Evolutionary conservation across 139 green algal species (phyloP).

Genomic region (Nannochloris sp.): DNA sequence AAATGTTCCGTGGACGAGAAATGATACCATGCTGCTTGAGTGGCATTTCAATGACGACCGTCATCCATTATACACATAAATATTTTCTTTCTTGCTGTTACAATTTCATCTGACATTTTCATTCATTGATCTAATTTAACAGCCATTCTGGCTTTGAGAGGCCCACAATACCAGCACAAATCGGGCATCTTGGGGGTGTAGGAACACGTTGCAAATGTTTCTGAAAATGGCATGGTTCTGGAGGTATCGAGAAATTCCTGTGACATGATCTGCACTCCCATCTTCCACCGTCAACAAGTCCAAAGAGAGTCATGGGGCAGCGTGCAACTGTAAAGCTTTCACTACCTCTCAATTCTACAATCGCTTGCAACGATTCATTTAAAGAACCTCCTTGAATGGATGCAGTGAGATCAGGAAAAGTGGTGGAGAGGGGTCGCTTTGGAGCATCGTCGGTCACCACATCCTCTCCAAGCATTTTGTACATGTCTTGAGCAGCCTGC

Average conservation of each 20-base stretch:
- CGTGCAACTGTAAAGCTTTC: constrained; percentile 1
- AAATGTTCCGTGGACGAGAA: not conserved
- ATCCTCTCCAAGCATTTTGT: not conserved
- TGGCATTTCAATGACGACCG: not conserved
- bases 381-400: not conserved
- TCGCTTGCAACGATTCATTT: not conserved
- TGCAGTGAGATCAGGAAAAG: not conserved
- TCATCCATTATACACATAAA: constrained; percentile 6
- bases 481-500: constrained; percentile 3
- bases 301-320: constrained; percentile 17
- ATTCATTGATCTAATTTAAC: not conserved
- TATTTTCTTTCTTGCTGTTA: constrained; percentile 6
- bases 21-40: not conserved
- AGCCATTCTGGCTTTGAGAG: not conserved
- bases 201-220: too few species aligned
- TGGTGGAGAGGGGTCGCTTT: not conserved
- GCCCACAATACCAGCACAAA: constrained; percentile 5
- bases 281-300: not conserved
- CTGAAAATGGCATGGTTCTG: not conserved
- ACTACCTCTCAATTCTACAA: not conserved
- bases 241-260: not conserved
- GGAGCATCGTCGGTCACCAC: not conserved
- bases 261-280: constrained; percentile 17
- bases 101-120: constrained; percentile 4
- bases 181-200: not conserved